phyloP scores from a whole-genome alignment of 2,329 filamentous ascomycete genomes.

The Rosellinia necatrix region DNA sequence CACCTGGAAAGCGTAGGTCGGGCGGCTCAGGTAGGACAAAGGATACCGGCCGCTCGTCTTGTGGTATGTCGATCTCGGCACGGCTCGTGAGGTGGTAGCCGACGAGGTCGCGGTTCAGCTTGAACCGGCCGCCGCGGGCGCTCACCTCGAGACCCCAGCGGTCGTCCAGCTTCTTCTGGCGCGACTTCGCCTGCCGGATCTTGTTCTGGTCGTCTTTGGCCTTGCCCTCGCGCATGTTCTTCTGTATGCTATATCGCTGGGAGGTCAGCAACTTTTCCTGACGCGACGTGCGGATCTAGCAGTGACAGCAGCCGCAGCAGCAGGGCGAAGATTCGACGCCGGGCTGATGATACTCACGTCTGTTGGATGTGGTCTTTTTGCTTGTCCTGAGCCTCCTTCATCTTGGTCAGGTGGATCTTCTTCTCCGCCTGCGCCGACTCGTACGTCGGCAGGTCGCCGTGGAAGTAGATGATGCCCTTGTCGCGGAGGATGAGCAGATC shows the following conservation, averaged over 20 bases:
- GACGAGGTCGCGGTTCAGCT: conserved; percentile 73
- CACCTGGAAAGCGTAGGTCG: conserved; percentile 75
- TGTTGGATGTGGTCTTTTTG: conserved; percentile 82
- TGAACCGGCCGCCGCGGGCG: conserved; percentile 75
- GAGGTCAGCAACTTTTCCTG: not conserved
- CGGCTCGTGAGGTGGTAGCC: conserved; percentile 65
- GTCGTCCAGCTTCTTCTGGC: conserved; percentile 84
- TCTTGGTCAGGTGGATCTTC: conserved; percentile 68
- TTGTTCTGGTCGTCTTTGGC: conserved; percentile 83
- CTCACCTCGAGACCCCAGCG: conserved; percentile 77
- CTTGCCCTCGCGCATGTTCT: conserved; percentile 76
- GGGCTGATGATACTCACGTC: conserved; percentile 44
- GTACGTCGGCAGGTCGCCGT: conserved; percentile 74
- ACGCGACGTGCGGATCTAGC: no score
- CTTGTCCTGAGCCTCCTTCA: conserved; percentile 82
- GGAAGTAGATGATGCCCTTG: conserved; percentile 72
- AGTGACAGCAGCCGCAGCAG: not conserved
- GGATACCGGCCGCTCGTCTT: conserved; percentile 61
- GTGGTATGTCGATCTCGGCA: conserved; percentile 73
- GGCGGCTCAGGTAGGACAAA: conserved; percentile 65
- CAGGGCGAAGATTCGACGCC: no score
- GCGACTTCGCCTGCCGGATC: conserved; percentile 80
- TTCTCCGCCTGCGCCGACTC: conserved; percentile 71
- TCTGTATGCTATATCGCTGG: conserved; percentile 54
- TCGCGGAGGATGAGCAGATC: conserved; percentile 79